Conservation (phyloP, 352 stramenopile species). For the Pythium periplocum region DNA sequence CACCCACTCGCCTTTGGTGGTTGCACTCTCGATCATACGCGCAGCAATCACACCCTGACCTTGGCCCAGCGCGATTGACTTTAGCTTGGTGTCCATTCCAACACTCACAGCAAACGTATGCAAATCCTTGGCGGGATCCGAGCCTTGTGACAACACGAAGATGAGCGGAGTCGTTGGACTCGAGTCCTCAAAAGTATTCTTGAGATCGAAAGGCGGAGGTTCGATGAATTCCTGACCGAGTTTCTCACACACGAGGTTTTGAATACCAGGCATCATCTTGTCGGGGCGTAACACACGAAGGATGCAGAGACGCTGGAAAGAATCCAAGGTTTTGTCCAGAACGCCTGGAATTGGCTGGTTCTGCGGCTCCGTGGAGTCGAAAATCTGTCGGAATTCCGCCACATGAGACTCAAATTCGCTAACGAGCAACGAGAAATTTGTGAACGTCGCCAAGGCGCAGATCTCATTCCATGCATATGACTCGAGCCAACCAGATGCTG, state of each 20-base stretch:
- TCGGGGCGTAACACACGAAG: slow-evolving; percentile 75
- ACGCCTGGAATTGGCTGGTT: slow-evolving; percentile 61
- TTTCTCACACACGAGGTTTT: slow-evolving; percentile 84
- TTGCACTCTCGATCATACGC: slow-evolving; percentile 87
- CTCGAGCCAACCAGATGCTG: slow-evolving; percentile 55
- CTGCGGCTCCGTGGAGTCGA: slow-evolving; percentile 78
- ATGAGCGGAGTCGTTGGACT: slow-evolving; percentile 89
- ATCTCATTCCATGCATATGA: slow-evolving; percentile 76
- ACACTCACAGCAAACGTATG: slow-evolving; percentile 85
- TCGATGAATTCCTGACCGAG: slow-evolving; percentile 90
- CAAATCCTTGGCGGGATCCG: slow-evolving; percentile 91
- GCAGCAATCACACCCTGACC: slow-evolving; percentile 89
- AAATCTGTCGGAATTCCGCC: slow-evolving; percentile 56
- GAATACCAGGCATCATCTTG: slow-evolving; percentile 85
- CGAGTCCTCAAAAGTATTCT: slow-evolving; percentile 88
- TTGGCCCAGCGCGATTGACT: slow-evolving; percentile 92
- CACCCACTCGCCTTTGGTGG: slow-evolving; percentile 91
- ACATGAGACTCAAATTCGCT: slow-evolving; percentile 47
- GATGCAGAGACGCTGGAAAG: slow-evolving; percentile 81
- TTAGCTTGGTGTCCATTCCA: slow-evolving; percentile 87
- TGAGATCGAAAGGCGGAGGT: slow-evolving; percentile 87
- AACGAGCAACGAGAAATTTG: slow-evolving; percentile 54
- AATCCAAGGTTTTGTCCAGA: slow-evolving; percentile 57
- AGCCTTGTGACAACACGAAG: slow-evolving; percentile 92
- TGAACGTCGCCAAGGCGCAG: slow-evolving; percentile 59